Evolutionary conservation across 352 stramenopile genomes (phyloP), one percentile per base, ranked within the genome.

Genomic region (Phytophthora boehmeriae): DNA sequence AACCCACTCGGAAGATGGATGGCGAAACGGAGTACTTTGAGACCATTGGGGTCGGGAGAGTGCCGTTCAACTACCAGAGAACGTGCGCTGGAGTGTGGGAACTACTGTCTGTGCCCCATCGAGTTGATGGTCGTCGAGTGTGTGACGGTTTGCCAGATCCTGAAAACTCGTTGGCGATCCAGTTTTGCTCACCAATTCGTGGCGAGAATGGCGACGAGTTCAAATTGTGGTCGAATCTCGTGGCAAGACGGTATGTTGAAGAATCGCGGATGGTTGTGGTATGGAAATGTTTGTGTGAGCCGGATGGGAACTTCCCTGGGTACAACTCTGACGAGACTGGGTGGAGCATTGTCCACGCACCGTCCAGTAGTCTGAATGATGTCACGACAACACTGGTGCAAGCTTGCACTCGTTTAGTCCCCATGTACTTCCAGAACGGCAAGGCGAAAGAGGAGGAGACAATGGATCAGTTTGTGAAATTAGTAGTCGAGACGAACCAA

Each of bases 311-410:
- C 17, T 65, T 75, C 17, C 68, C 71, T 22, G 70, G 62, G 1
- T 50, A 82, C 62, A 76, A 74, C 49, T 83, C 71, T 52, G 75
- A 85, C 43, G 75, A 88, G 25, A 88, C 75, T 0, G 78, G 78
- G 10, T 88, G 78, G 78, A 39, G 39, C 25, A 54, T 73, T 8
- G 34, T 73, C 5, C 59, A 63, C 23, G 22, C 42, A 0, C 34
- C 54, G 23, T 27, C 36, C 13, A 59, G 19, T 36, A 22, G 25
- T 6, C 11, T 28, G 5, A 27, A 56, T 27, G 60, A 48, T 47
- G 34, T 51, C 9, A 19, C 16, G 2, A 43, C 23, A 23, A 69
- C 61, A 2, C 39, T 69, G 2, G 54, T 69, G 20, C 61, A 65
- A 23, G 47, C 47, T 8, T 58, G 53, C 11, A 54, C 50, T 54